These are phyloP conservation scores for Penicillium taxi DNA, from an alignment of 495 filamentous ascomycete genomes.

Conservation along the genomic window DNA sequence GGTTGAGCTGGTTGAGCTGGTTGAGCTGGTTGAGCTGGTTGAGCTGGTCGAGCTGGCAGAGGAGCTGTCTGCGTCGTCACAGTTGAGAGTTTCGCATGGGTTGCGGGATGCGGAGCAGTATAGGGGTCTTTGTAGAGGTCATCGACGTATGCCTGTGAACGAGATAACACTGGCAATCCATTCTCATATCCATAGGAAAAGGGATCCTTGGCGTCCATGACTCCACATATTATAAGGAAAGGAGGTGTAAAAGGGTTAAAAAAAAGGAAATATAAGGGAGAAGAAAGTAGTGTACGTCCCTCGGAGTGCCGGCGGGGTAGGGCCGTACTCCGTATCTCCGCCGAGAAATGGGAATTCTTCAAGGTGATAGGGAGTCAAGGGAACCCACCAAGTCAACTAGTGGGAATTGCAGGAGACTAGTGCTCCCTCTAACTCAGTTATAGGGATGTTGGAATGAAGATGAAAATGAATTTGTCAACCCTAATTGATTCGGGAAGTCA, in stretches of 20 bases:
- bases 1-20: not conserved
- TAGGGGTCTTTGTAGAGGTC: constrained; percentile 11
- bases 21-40: not conserved
- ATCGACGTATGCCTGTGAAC: constrained; percentile 13
- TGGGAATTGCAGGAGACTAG: too few relatives aligned
- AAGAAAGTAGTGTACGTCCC: constrained; percentile 12
- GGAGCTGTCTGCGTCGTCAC: not conserved
- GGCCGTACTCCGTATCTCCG: constrained; percentile 4
- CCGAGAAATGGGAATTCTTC: constrained; percentile 9
- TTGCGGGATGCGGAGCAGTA: constrained; percentile 4
- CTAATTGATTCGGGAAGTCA: constrained; percentile 1
- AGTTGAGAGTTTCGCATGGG: not conserved
- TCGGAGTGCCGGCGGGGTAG: constrained; percentile 14
- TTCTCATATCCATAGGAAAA: constrained; percentile 18
- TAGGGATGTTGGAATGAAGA: too few relatives aligned
- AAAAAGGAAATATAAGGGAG: constrained; percentile 1
- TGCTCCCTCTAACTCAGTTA: constrained; percentile 10
- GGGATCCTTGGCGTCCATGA: constrained; percentile 31
- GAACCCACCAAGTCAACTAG: constrained; percentile 10
- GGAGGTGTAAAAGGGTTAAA: constrained; percentile 2
- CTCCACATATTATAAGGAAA: constrained; percentile 12
- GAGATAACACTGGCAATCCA: constrained; percentile 22
- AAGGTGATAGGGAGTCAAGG: constrained; percentile 6
- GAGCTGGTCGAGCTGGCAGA: not conserved
- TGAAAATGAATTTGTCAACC: not conserved